A percentile compares a stretch with the other conserved stretches of the same genome.
phyloP scores from a whole-genome alignment of 2,329 filamentous ascomycete genomes.

The Venturia aucupariae region DNA sequence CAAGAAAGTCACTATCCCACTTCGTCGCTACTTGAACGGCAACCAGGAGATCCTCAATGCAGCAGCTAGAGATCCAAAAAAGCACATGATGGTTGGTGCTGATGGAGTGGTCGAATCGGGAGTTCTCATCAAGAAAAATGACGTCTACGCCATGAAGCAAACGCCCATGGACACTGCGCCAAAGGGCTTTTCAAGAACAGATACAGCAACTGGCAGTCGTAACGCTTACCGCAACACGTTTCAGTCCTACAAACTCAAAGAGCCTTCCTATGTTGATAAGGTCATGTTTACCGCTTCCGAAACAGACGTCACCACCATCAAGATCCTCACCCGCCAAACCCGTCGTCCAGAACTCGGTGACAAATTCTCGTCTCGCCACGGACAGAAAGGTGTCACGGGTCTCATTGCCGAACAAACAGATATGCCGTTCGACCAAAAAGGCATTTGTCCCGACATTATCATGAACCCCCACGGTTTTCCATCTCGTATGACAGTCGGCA shows the following conservation, averaged over 20 bases:
- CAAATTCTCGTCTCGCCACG: slow-evolving; percentile 97
- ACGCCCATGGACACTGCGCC: slow-evolving; percentile 61
- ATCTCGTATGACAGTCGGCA: slow-evolving; percentile 98
- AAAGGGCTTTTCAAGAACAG: slow-evolving; percentile 29
- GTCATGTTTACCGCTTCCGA: slow-evolving; percentile 89
- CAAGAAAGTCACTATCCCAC: slow-evolving; percentile 78
- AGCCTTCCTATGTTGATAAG: slow-evolving; percentile 89
- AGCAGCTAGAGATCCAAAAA: slow-evolving; percentile 45
- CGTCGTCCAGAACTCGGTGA: slow-evolving; percentile 90
- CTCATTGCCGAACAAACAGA: slow-evolving; percentile 96
- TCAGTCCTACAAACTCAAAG: slow-evolving; percentile 71
- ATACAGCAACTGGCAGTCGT: slow-evolving; percentile 49
- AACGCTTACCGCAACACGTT: slow-evolving; percentile 57
- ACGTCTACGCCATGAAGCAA: slow-evolving; percentile 86
- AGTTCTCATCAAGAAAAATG: slow-evolving; percentile 63
- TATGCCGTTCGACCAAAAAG: slow-evolving; percentile 87
- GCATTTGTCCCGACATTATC: slow-evolving; percentile 95
- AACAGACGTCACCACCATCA: slow-evolving; percentile 76
- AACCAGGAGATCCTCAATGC: slow-evolving; percentile 46
- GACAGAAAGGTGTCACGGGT: slow-evolving; percentile 94
- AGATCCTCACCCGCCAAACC: slow-evolving; percentile 93
- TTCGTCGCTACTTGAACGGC: slow-evolving; percentile 85
- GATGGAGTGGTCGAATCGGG: slow-evolving; percentile 88
- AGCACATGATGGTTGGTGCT: slow-evolving; percentile 59
- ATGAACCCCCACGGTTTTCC: slow-evolving; percentile 99